Conservation (phyloP, 2,329 filamentous ascomycete genomes). For the Botrytis medusae region DNA sequence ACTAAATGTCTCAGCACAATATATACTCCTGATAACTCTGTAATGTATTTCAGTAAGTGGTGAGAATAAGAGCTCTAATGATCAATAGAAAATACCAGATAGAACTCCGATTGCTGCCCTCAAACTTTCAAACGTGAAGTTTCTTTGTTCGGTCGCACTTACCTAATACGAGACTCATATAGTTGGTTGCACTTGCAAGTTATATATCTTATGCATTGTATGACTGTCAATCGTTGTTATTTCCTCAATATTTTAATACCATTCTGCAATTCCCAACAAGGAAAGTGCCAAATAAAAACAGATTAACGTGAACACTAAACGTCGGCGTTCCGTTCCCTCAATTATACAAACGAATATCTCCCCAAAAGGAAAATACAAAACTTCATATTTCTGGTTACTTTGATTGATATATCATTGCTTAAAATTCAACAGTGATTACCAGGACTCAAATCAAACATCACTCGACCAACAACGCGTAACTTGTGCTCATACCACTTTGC, state of each 20-base stretch:
- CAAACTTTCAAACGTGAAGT: too few species aligned
- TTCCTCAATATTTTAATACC: not conserved
- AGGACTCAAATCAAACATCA: not conserved
- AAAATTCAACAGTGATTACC: not conserved
- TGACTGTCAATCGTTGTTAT: not conserved
- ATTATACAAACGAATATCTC: not conserved
- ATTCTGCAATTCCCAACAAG: not conserved
- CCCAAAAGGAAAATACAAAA: not conserved
- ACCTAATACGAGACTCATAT: not conserved
- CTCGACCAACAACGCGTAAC: not conserved
- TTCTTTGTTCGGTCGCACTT: not conserved
- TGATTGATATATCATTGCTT: not conserved
- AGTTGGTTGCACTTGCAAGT: not conserved
- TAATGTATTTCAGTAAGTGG: too few species aligned
- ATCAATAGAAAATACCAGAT: not conserved
- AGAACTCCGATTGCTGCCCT: not conserved
- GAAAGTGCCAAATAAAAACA: not conserved
- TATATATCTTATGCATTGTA: rapidly evolving
- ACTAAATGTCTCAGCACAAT: too few species aligned
- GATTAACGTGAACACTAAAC: not conserved
- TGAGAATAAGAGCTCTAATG: not conserved
- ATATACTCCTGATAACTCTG: not conserved
- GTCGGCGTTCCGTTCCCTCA: not conserved
- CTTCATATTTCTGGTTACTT: not conserved
- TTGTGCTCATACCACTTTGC: too few species aligned